Evolutionary conservation across 1,284 basidiomycete species (phyloP), one percentile per base, ranked within the genome.

Genomic region (Lignosus rhinocerotis): DNA sequence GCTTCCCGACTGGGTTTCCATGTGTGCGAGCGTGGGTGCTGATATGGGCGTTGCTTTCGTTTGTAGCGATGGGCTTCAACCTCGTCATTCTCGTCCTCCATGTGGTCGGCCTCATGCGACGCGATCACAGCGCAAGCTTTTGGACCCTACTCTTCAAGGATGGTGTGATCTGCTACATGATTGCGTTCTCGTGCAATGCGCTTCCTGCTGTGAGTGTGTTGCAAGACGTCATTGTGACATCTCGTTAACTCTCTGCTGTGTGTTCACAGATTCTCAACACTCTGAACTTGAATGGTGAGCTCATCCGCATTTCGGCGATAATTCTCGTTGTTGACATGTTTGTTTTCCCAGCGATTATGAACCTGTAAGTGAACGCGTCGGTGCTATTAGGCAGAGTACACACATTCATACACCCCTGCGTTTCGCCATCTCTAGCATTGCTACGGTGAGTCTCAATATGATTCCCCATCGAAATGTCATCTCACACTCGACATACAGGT

Each of bases 91-190:
- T 87, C 5, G 64, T 77, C 19, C 79, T 84, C 60, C 87, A 85
- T 1, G 74, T 80, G 9, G 64, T 80, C 16, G 78, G 83, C 11
- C 75, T 81, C 36, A 75, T 74, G 56, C 80, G 75, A 55, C 79
- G 83, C 65, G 79, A 81, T 42, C 73, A 77, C 10, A 74, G 80
- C 42, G 80, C 82, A 52, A 78, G 79, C 69, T 73, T 89, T 42
- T 82, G 82, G 82, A 78, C 82, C 56, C 70, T 91, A 33, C 78
- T 91, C 46, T 87, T 89, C 75, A 77, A 79, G 30, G 87, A 90
- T 63, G 88, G 87, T n/a, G 74, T 90, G 38, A 79, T 87, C 12
- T 87, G 83, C 67, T 87, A 87, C 67, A 53, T 85, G 47, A 74
- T 87, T 41, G 82, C 87, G 0, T 88, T 88, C 65, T 75, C 80